A percentile compares a stretch with the other conserved stretches of the same genome.
Evolutionary conservation across 1,284 basidiomycete species (phyloP).

Genomic region (Malassezia furfur): DNA sequence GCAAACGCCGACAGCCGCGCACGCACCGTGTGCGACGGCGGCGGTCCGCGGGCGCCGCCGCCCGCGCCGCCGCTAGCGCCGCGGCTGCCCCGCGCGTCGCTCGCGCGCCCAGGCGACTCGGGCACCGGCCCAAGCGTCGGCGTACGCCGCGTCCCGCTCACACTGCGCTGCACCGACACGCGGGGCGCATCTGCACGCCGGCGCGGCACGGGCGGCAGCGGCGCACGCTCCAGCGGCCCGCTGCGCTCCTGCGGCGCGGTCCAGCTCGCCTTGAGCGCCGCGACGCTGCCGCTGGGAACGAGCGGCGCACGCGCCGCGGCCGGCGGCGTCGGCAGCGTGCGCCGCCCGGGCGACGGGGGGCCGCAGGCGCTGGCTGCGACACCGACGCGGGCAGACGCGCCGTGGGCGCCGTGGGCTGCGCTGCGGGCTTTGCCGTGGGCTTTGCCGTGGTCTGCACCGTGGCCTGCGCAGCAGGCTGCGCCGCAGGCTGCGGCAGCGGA

Average conservation of each 20-base stretch:
- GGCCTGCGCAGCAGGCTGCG: not conserved
- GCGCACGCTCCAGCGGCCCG: not conserved
- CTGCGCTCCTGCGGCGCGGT: not conserved
- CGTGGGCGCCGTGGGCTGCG: not conserved
- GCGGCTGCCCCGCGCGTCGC: not conserved
- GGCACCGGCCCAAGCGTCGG: not conserved
- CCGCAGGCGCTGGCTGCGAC: not conserved
- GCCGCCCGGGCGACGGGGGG: not conserved
- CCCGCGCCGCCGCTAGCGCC: too few species aligned
- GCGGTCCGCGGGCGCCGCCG: not conserved
- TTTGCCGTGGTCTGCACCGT: too few species aligned
- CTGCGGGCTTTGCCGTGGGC: too few species aligned
- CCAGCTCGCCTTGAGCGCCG: constrained; percentile 4
- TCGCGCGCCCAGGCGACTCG: not conserved
- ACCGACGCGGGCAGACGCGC: not conserved
- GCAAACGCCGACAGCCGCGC: constrained; percentile 7
- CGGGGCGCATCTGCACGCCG: too few species aligned
- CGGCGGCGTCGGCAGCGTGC: constrained; percentile 13
- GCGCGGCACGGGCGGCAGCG: not conserved
- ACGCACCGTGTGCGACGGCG: constrained; percentile 4
- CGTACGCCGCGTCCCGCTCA: too few species aligned
- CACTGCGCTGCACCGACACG: too few species aligned
- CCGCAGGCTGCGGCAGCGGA: not conserved
- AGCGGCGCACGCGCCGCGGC: not conserved
- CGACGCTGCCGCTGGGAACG: constrained; percentile 8